These are phyloP conservation scores for Mallotus nudiflorus DNA, from an alignment of 345 rosid species.

Conservation along the genomic window DNA sequence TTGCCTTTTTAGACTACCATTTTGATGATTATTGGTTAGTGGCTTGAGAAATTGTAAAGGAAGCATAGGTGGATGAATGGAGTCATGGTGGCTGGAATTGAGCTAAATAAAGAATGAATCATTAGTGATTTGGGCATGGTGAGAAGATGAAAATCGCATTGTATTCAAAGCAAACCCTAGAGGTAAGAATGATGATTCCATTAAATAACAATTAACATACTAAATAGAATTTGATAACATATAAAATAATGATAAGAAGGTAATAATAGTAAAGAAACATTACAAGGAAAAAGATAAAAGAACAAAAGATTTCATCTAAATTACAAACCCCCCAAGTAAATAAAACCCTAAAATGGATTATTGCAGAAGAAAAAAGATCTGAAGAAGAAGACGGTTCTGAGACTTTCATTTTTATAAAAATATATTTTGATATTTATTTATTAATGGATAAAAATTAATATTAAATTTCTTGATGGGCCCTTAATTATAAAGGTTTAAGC, in stretches of 20 bases:
- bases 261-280: neutral
- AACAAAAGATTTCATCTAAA: neutral
- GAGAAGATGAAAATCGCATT: conserved; percentile 18
- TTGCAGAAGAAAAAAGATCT: neutral
- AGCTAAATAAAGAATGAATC: conserved; percentile 46
- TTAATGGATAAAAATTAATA: too few species aligned
- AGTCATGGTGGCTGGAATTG: conserved; percentile 36
- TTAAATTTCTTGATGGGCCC: too few species aligned
- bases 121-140: conserved; percentile 34
- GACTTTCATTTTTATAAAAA: too few species aligned
- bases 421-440: too few species aligned
- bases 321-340: neutral
- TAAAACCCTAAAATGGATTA: neutral
- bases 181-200: conserved; percentile 9
- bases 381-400: too few species aligned
- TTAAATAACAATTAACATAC: too few species aligned
- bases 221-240: neutral
- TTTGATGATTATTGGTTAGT: conserved; percentile 12
- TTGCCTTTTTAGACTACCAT: conserved; percentile 1
- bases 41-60: conserved; percentile 52
- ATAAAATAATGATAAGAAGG: neutral
- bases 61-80: conserved; percentile 13
- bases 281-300: neutral
- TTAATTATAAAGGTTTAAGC: too few species aligned
- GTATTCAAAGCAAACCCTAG: conserved; percentile 40